phyloP scores from a whole-genome alignment of 2,329 filamentous ascomycete genomes.

The Penicillium corylophilum region DNA sequence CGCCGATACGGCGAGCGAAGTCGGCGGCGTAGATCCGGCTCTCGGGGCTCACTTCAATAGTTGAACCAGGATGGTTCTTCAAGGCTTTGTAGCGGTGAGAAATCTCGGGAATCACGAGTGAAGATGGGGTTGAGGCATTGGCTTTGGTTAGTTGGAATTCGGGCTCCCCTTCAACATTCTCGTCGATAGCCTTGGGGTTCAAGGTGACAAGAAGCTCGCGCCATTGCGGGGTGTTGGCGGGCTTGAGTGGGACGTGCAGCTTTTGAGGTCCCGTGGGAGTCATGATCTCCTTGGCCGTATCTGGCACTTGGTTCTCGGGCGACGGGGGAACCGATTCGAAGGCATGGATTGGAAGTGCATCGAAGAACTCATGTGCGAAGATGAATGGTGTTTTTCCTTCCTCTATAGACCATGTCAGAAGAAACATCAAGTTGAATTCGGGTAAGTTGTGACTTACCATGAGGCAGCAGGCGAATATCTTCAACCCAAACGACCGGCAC shows the following conservation, averaged over 20 bases:
- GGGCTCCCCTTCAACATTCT: slow-evolving; percentile 54
- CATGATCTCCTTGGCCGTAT: slow-evolving; percentile 48
- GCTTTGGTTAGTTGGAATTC: slow-evolving; percentile 88
- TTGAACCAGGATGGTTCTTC: slow-evolving; percentile 63
- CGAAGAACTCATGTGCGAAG: slow-evolving; percentile 97
- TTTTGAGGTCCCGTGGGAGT: slow-evolving; percentile 50
- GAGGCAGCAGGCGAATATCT: slow-evolving; percentile 78
- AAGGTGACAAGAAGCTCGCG: slow-evolving; percentile 77
- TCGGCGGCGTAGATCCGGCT: slow-evolving; percentile 75
- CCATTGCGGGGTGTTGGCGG: slow-evolving; percentile 62
- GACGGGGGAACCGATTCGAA: slow-evolving; percentile 72
- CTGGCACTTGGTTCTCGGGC: slow-evolving; percentile 34
- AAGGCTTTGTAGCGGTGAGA: slow-evolving; percentile 77
- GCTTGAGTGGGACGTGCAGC: slow-evolving; percentile 43
- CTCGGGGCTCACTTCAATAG: slow-evolving; percentile 90
- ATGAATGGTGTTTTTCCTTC: slow-evolving; percentile 81
- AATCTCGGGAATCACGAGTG: slow-evolving; percentile 77
- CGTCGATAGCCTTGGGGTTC: slow-evolving; percentile 57
- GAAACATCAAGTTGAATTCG: background rate
- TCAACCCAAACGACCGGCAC: slow-evolving; percentile 87
- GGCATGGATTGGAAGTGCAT: slow-evolving; percentile 91
- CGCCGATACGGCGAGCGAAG: slow-evolving; percentile 82
- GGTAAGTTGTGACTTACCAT: slow-evolving; percentile 48
- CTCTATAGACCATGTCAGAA: slow-evolving; percentile 41
- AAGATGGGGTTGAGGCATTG: slow-evolving; percentile 73